Base-by-base conservation (phyloP, 768 basidiomycete genomes). In the Serendipita indica region DNA sequence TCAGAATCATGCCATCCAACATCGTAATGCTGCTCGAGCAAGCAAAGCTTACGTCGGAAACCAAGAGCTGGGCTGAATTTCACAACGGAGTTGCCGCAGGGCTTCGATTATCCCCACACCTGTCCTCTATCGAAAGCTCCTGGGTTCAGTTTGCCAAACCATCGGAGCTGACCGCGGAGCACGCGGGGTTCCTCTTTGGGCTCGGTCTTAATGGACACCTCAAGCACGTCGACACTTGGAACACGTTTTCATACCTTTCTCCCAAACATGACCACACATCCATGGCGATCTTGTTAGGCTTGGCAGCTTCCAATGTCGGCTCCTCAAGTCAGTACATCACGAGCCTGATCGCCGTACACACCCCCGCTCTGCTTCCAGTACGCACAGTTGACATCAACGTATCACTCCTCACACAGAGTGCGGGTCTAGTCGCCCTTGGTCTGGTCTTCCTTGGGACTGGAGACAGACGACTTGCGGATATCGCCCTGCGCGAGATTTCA, bases 61-160 rank as follows among this genome's bases (percentile, higher is more conserved):
- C 82, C 30, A 70, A 80, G 3, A 79, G 76, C 57, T 99, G 94
- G 96, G 91, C 89, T n/a, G 88, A 93, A 61, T 99, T 99, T 70
- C 92, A 98, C 70, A 92, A 94, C 62, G 96, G 96, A 7, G 94
- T 96, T 0, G 90, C 91, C 5, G 88, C 90, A 3, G 96, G 86
- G 2, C 70, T 99, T 41, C 82, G 89, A 4, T 81, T 97, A 54
- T 82, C 85, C 0, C 81, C 87, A 0, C 77, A 79, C n/a, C 79
- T 84, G 6, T 70, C 73, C 49, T 81, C 81, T 7, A 79, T 98
- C 39, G 90, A 96, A 67, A 89, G 87, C 65, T 90, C 91, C 0
- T 97, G 93, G 89, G 91, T 96, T 57, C 83, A 86, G 13, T 97
- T 93, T 76, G 94, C 98, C 70, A 89, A 87, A 64, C 94, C 96